A percentile compares a stretch with the other conserved stretches of the same genome.
Conservation (phyloP, 345 rosid genomes). For the Clausena lansium region DNA sequence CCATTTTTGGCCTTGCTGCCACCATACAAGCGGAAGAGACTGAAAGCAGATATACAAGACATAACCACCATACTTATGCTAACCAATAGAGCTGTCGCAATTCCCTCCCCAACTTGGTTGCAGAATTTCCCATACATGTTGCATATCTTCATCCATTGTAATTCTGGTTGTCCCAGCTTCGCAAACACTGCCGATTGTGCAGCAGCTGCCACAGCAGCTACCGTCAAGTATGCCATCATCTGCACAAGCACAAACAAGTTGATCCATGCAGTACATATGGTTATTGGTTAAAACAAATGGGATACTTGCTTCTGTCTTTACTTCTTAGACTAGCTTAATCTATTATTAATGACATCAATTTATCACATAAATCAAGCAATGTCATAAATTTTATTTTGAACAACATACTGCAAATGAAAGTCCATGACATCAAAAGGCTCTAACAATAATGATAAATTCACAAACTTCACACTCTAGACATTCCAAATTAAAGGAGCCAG, state of each 20-base stretch:
- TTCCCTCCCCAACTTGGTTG: constrained; percentile 63
- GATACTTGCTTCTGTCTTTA: not conserved
- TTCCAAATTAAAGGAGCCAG: not conserved
- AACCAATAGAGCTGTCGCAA: constrained; percentile 49
- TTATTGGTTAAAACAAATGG: not conserved
- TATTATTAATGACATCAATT: not conserved
- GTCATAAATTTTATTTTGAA: not conserved
- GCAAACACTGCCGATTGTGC: constrained; percentile 68
- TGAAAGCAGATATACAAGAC: constrained; percentile 72
- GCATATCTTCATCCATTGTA: constrained; percentile 91
- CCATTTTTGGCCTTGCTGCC: constrained; percentile 29
- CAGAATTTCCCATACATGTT: constrained; percentile 79
- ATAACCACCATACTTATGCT: constrained; percentile 52
- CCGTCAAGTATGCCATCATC: constrained; percentile 70
- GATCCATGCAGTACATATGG: not conserved
- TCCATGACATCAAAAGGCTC: not conserved
- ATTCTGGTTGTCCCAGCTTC: constrained; percentile 65
- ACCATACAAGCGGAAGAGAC: constrained; percentile 80
- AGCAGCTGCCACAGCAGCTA: constrained; percentile 76
- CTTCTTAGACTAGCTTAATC: not conserved
- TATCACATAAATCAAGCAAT: not conserved
- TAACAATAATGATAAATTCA: not conserved
- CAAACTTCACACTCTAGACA: not conserved
- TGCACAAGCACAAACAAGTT: constrained; percentile 36
- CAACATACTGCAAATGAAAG: not conserved